phyloP scores from a whole-genome alignment of 2,329 filamentous ascomycete species.

The Venturia pyrina region DNA sequence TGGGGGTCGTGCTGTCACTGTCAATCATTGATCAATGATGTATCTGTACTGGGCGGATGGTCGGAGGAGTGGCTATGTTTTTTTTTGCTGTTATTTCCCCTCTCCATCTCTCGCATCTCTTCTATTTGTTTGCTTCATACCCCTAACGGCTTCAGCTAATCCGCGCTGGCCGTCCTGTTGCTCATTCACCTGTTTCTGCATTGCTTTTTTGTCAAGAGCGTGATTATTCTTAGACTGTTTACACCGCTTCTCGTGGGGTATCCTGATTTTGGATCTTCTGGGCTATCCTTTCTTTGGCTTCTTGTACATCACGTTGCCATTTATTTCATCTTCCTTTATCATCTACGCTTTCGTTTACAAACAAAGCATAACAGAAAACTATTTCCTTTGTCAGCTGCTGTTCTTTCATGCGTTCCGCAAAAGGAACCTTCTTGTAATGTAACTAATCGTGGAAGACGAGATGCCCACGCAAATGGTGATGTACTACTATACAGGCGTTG shows the following conservation, averaged over 20 bases:
- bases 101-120: background rate
- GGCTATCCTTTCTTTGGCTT: background rate
- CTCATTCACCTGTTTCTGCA: background rate
- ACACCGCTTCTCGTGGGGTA: background rate
- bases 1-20: background rate
- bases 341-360: background rate
- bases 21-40: background rate
- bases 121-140: conserved; percentile 1
- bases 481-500: conserved; percentile 3
- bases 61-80: background rate
- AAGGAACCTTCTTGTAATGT: background rate
- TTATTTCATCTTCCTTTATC: background rate
- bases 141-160: background rate
- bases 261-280: background rate
- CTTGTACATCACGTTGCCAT: background rate
- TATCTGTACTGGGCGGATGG: background rate
- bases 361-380: background rate
- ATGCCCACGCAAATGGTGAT: background rate
- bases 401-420: background rate
- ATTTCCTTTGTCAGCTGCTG: background rate
- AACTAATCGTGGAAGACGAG: background rate
- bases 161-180: background rate
- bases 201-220: background rate
- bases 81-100: background rate
- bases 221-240: background rate